These are phyloP conservation scores for Crassisporium funariophilum DNA, from an alignment of 768 basidiomycete species.

Conservation along the genomic window DNA sequence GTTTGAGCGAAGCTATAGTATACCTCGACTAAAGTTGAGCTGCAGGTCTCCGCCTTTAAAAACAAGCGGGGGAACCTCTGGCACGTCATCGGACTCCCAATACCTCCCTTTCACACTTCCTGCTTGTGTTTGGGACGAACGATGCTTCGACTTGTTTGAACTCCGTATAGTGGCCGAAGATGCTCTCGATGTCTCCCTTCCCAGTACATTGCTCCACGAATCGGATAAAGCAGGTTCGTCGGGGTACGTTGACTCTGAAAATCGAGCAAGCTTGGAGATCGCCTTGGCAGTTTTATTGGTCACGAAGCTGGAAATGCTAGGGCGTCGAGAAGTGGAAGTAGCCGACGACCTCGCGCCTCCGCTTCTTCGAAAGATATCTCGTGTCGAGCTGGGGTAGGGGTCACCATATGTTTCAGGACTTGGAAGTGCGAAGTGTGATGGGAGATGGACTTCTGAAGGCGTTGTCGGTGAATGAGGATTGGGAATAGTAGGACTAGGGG, in stretches of 20 bases:
- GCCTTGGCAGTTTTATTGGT: not conserved
- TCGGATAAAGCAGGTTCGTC: constrained; percentile 10
- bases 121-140: not conserved
- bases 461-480: too few relatives aligned
- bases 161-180: constrained; percentile 3
- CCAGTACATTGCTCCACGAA: constrained; percentile 6
- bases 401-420: not conserved
- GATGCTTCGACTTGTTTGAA: not conserved
- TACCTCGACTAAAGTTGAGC: not conserved
- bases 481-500: too few relatives aligned
- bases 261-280: constrained; percentile 1
- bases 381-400: not conserved
- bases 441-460: not conserved
- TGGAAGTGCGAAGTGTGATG: not conserved
- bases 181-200: constrained; percentile 4
- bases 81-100: not conserved
- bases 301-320: constrained; percentile 1
- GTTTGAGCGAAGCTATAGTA: not conserved
- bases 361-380: not conserved
- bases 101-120: not conserved
- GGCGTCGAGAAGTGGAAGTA: constrained; percentile 1
- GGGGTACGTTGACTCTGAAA: not conserved
- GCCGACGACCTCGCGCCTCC: not conserved
- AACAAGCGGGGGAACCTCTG: not conserved
- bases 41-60: not conserved